Conservation (phyloP, 441 rosid genomes). For the Codiaeum variegatum region DNA sequence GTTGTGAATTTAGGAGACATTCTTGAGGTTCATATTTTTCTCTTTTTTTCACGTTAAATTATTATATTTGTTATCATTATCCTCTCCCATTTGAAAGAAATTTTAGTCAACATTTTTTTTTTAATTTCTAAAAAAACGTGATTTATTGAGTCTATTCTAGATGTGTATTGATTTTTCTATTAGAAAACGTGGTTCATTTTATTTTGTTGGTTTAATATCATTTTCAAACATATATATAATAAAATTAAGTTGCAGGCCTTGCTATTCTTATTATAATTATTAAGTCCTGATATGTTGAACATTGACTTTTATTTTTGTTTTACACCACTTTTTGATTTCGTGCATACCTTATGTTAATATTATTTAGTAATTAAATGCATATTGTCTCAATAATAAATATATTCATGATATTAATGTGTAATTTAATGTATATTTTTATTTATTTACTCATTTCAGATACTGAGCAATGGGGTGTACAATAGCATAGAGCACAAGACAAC, state of each 20-base stretch:
- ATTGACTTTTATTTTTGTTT: not conserved
- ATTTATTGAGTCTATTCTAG: not conserved
- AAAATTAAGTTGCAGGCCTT: not conserved
- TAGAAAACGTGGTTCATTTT: not conserved
- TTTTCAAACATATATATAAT: not conserved
- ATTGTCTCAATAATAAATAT: not conserved
- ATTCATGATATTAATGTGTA: not conserved
- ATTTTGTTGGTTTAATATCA: not conserved
- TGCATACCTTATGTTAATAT: not conserved
- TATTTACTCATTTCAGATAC: constrained; percentile 32
- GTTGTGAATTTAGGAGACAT: constrained; percentile 44
- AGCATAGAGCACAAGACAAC: constrained; percentile 80
- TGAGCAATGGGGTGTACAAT: constrained; percentile 68
- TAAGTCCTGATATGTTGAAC: not conserved
- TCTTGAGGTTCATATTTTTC: constrained; percentile 30
- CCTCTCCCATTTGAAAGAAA: not conserved
- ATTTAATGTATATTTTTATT: not conserved
- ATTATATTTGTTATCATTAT: not conserved
- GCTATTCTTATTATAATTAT: not conserved
- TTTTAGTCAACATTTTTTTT: not conserved
- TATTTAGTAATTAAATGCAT: no score
- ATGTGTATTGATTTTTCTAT: not conserved
- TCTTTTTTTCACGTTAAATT: no score
- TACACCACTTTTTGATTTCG: not conserved
- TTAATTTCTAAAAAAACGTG: not conserved